Base-by-base conservation (phyloP, 1,284 basidiomycete genomes). In the Pyrrhoderma noxium region DNA sequence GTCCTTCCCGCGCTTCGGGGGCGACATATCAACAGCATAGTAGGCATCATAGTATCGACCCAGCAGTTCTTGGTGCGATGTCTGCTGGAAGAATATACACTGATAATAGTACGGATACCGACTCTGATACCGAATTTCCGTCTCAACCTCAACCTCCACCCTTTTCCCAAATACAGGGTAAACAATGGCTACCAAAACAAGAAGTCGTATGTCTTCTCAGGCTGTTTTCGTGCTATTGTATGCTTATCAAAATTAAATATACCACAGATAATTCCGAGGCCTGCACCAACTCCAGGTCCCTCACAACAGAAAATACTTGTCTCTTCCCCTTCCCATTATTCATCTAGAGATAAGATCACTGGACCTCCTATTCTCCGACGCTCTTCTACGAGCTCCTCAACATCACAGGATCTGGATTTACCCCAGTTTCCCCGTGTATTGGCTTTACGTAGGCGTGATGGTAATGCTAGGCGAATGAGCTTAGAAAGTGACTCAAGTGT, bases 231-330 rank as follows among this genome's bases (percentile, higher is more conserved):
- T 8, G 36, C 9, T 0, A 47, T 19, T 1, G 5, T 42, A 9
- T 43, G 31, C 14, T 16, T 35, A 8, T 47, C 25, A n/a, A 34
- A 27, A 31, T 31, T n/a, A n/a, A n/a, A 31, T 25, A 7, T n/a
- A 5, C 27, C 14, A 7, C 35, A 52, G 51, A 52, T 52, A 3
- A 34, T 52, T 34, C 51, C 51, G 4, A 45, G 49, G 8, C 49
- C 49, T 8, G 34, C 45, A n/a, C 34, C 45, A 18, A 40, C 22
- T 9, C 25, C 46, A n/a, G 14, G 42, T 23, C 49, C 43, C 11
- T 16, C 9, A 27, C 46, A 35, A 16, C 23, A 31, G 38, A 23
- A 14, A 42, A 22, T 18, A 18, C 45, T 39, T 16, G 46, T 22
- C 5, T 43, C 38, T 13, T 21, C 47, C 9, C 36, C 38, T 3